These are phyloP conservation scores for Zygotorulaspora mrakii DNA, from an alignment of 1,139 yeast species.

Conservation along the genomic window DNA sequence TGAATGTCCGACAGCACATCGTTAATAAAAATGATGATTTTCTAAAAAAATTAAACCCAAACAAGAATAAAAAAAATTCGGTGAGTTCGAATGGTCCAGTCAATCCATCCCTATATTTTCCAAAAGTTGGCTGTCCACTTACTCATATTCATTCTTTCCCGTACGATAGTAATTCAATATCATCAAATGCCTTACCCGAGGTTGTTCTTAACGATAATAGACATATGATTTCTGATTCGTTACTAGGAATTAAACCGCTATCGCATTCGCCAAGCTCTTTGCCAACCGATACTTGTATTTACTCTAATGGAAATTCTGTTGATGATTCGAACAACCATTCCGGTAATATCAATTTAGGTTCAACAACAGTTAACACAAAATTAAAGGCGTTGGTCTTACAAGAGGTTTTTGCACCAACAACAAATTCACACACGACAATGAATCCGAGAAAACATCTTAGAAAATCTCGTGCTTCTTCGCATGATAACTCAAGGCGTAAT, in stretches of 20 bases:
- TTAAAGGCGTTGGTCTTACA: conserved; percentile 62
- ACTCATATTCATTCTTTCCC: conserved; percentile 25
- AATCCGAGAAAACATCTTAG: conserved; percentile 12
- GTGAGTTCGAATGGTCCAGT: too few relatives aligned
- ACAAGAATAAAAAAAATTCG: conserved; percentile 9
- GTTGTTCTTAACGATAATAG: conserved; percentile 84
- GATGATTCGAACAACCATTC: neutral
- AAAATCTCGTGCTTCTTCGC: conserved; percentile 16
- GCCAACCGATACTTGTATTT: conserved; percentile 31
- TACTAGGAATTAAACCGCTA: conserved; percentile 58
- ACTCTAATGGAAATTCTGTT: conserved; percentile 13
- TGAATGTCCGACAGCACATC: conserved; percentile 71
- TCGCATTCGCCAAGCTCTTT: conserved; percentile 49
- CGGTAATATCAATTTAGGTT: conserved; percentile 42
- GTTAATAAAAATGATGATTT: conserved; percentile 28
- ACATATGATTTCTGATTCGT: conserved; percentile 79
- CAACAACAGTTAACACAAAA: conserved; percentile 62
- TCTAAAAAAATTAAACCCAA: too few relatives aligned
- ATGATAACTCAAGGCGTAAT: conserved; percentile 26
- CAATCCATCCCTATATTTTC: too few relatives aligned
- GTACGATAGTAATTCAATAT: conserved; percentile 7
- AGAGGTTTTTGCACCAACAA: conserved; percentile 62
- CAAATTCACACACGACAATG: conserved; percentile 12
- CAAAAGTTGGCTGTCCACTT: conserved; percentile 17
- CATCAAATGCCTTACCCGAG: conserved; percentile 52